phyloP scores from a whole-genome alignment of 495 filamentous ascomycete species.

The Xanthoparmelia taractica region DNA sequence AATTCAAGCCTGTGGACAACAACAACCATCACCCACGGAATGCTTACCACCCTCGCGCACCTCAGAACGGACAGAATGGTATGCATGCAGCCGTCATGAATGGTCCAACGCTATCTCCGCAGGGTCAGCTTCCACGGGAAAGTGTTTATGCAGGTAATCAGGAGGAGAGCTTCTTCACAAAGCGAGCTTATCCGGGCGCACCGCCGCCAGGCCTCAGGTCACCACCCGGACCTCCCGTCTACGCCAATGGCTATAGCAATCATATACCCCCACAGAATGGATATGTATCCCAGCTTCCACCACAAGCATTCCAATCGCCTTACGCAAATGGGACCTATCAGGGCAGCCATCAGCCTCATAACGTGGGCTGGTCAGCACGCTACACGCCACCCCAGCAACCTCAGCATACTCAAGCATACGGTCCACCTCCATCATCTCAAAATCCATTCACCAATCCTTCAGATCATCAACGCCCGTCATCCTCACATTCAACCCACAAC shows the following conservation, averaged over 20 bases:
- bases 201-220: constrained; percentile 19
- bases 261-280: constrained; percentile 12
- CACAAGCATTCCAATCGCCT: constrained; percentile 34
- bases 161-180: constrained; percentile 15
- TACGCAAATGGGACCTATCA: constrained; percentile 32
- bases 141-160: constrained; percentile 25
- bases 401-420: constrained; percentile 31
- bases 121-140: constrained; percentile 29
- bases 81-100: constrained; percentile 28
- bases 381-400: constrained; percentile 31
- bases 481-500: constrained; percentile 39
- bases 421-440: constrained; percentile 25
- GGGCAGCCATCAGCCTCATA: constrained; percentile 28
- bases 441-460: constrained; percentile 30
- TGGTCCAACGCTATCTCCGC: constrained; percentile 34
- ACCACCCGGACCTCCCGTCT: constrained; percentile 16
- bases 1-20: constrained; percentile 24
- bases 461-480: constrained; percentile 37
- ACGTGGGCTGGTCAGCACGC: constrained; percentile 26
- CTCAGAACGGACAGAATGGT: constrained; percentile 28
- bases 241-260: constrained; percentile 23
- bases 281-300: constrained; percentile 31
- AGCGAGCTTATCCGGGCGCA: not conserved
- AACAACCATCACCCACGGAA: constrained; percentile 24
- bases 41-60: constrained; percentile 25